A percentile compares a stretch with the other conserved stretches of the same genome.
Evolutionary conservation across 1,139 yeast species (phyloP).

Genomic region (Kurtzmaniella quercitrusa): DNA sequence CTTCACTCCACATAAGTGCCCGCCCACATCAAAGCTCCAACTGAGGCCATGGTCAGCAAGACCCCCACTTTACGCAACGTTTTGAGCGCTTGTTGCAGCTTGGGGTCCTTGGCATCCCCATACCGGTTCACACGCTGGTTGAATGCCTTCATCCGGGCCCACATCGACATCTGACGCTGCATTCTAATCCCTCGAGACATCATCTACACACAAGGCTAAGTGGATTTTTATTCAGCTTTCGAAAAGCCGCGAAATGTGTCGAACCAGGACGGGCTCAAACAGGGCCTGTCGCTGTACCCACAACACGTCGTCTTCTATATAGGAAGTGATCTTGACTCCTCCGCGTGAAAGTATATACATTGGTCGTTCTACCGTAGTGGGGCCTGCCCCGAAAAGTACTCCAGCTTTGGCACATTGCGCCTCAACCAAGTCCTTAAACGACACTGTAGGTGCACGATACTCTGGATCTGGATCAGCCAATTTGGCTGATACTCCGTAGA

Average conservation of each 20-base stretch:
- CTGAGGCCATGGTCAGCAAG: constrained; percentile 27
- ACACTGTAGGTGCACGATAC: not conserved
- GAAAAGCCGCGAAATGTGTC: constrained; percentile 9
- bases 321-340: constrained; percentile 13
- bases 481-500: not conserved
- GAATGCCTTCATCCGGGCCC: constrained; percentile 14
- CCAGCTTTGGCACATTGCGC: constrained; percentile 24
- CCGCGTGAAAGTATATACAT: constrained; percentile 15
- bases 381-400: constrained; percentile 17
- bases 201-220: not conserved
- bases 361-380: constrained; percentile 18
- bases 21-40: constrained; percentile 34
- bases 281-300: constrained; percentile 17
- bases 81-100: constrained; percentile 27
- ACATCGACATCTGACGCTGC: constrained; percentile 3
- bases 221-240: not conserved
- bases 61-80: constrained; percentile 31
- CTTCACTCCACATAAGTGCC: constrained; percentile 13
- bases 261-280: constrained; percentile 22
- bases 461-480: not conserved
- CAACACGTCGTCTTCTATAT: constrained; percentile 31
- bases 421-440: constrained; percentile 37
- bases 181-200: not conserved
- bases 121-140: constrained; percentile 23
- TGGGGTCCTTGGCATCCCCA: constrained; percentile 32